Conservation (phyloP, 192 early-diverging fungal species). For the Podila verticillata region DNA sequence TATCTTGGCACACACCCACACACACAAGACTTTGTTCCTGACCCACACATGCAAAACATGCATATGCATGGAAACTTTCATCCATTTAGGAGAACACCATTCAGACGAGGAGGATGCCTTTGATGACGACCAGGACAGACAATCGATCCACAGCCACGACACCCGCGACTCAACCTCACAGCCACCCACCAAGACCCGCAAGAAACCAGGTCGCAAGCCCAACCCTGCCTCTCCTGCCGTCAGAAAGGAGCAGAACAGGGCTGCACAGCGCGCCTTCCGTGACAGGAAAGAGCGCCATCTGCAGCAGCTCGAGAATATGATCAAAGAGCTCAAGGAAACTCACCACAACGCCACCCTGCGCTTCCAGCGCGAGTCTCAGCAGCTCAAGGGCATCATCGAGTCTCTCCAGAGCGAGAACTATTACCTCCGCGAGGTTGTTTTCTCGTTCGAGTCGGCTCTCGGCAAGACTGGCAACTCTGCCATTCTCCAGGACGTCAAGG, state of each 20-base stretch:
- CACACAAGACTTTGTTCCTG: neutral
- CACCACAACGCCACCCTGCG: slow-evolving; percentile 51
- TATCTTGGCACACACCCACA: too few species aligned
- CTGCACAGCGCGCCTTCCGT: slow-evolving; percentile 89
- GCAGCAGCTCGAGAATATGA: slow-evolving; percentile 74
- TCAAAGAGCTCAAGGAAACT: slow-evolving; percentile 69
- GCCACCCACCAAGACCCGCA: slow-evolving; percentile 53
- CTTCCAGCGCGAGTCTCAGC: slow-evolving; percentile 37
- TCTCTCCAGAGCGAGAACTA: slow-evolving; percentile 51
- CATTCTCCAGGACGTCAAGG: slow-evolving; percentile 44
- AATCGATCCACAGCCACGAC: neutral
- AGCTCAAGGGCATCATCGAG: slow-evolving; percentile 38
- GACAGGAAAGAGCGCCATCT: slow-evolving; percentile 86
- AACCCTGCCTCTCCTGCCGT: slow-evolving; percentile 67
- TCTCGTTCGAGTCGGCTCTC: slow-evolving; percentile 54
- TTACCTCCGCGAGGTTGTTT: slow-evolving; percentile 55
- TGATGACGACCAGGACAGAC: slow-evolving; percentile 5
- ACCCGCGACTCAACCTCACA: slow-evolving; percentile 13
- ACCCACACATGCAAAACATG: neutral
- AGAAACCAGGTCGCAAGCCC: slow-evolving; percentile 66
- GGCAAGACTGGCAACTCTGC: slow-evolving; percentile 27
- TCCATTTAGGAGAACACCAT: neutral
- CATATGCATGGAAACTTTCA: neutral
- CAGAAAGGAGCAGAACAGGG: slow-evolving; percentile 83
- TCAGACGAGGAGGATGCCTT: slow-evolving; percentile 4